Evolutionary conservation across 2,329 filamentous ascomycete genomes (phyloP).

Genomic region (Teratosphaeria epicoccoides): DNA sequence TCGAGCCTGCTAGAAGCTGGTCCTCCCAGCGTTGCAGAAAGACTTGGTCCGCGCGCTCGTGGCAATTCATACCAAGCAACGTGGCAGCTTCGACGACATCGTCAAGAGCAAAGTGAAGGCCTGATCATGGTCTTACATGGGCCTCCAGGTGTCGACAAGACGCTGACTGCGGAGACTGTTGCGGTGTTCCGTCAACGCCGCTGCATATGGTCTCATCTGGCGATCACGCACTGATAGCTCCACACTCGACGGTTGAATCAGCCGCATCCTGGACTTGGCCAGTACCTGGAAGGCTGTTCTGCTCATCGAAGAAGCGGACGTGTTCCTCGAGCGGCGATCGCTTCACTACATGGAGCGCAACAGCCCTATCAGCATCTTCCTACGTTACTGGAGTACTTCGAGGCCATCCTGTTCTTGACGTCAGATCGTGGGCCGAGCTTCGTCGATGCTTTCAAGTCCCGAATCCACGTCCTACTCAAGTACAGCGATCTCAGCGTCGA

Average conservation of each 20-base stretch:
- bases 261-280: constrained; percentile 62
- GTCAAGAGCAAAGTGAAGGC: constrained; percentile 30
- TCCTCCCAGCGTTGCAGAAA: constrained; percentile 23
- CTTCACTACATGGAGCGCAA: constrained; percentile 77
- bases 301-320: constrained; percentile 73
- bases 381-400: constrained; percentile 27
- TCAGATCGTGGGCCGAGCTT: constrained; percentile 30
- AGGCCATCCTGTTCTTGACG: constrained; percentile 37
- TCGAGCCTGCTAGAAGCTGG: constrained; percentile 25
- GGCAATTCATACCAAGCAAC: constrained; percentile 19
- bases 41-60: constrained; percentile 25
- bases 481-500: constrained; percentile 16
- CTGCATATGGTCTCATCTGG: constrained; percentile 30
- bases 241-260: constrained; percentile 30
- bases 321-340: constrained; percentile 71
- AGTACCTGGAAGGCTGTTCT: constrained; percentile 81
- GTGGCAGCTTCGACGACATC: constrained; percentile 21
- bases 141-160: constrained; percentile 32
- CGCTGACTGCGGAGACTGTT: constrained; percentile 30
- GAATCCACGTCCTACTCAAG: constrained; percentile 26
- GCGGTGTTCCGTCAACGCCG: constrained; percentile 28
- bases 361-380: constrained; percentile 51
- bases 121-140: constrained; percentile 30
- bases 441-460: constrained; percentile 30
- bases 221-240: constrained; percentile 34